Conservation (phyloP, 805 yeast species). For the Pichia sporocuriosa region DNA sequence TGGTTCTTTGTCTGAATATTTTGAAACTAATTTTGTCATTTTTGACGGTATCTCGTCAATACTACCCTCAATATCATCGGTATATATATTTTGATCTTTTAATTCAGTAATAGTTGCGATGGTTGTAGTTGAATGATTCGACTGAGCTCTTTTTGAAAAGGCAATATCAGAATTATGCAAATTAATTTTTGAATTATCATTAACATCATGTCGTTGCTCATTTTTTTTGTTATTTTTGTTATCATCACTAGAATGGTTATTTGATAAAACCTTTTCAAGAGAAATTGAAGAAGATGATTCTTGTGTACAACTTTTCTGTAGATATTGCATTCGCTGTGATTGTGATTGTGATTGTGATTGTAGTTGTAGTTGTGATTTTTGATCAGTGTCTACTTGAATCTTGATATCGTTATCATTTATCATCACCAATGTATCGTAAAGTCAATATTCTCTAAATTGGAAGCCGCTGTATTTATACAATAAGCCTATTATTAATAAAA, state of each 20-base stretch:
- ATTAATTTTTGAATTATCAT: neutral
- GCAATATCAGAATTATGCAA: no score
- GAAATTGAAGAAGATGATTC: neutral
- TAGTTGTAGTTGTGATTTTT: neutral
- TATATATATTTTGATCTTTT: neutral
- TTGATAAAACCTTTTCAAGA: neutral
- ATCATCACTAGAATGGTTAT: neutral
- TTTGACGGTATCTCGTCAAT: no score
- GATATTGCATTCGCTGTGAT: slow-evolving; percentile 3
- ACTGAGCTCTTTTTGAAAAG: no score
- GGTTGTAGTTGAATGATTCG: neutral
- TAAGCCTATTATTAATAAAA: no score
- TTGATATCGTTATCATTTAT: no score
- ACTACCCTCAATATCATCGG: neutral
- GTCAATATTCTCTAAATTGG: no score
- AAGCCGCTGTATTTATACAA: no score
- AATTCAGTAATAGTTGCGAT: neutral
- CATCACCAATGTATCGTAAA: no score
- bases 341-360: neutral
- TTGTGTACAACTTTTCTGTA: slow-evolving; percentile 1
- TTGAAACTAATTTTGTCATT: neutral
- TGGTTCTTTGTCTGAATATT: neutral
- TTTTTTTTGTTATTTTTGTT: no score
- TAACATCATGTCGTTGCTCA: no score
- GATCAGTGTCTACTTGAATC: no score